phyloP scores from a whole-genome alignment of 176 grass and related monocot species.

The Hsuehochloa calcarea region DNA sequence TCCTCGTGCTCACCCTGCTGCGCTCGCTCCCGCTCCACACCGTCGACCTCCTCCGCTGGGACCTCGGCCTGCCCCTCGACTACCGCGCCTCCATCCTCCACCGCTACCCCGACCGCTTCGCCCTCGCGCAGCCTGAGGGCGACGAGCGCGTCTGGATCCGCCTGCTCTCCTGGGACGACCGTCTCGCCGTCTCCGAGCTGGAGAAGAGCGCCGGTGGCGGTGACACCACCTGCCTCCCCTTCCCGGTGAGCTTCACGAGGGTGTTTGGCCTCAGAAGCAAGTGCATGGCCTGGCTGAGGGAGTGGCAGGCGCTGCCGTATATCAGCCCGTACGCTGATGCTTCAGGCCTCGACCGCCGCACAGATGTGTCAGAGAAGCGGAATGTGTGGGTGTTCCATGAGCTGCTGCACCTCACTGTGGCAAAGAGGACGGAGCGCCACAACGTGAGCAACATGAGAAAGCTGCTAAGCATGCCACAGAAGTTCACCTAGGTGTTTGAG shows the following conservation, averaged over 20 bases:
- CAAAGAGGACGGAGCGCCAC: slow-evolving; percentile 61
- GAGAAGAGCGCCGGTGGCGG: slow-evolving; percentile 31
- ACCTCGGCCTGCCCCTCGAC: slow-evolving; percentile 65
- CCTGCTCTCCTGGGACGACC: slow-evolving; percentile 65
- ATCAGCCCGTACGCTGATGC: slow-evolving; percentile 62
- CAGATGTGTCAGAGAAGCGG: slow-evolving; percentile 72
- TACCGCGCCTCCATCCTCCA: slow-evolving; percentile 54
- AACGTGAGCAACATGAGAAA: slow-evolving; percentile 79
- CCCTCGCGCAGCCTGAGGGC: slow-evolving; percentile 45
- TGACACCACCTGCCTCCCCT: slow-evolving; percentile 45
- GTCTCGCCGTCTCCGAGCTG: slow-evolving; percentile 60
- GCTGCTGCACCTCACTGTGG: slow-evolving; percentile 70
- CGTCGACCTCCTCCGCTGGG: slow-evolving; percentile 75
- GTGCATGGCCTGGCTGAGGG: slow-evolving; percentile 57
- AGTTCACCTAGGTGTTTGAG: slow-evolving; percentile 91
- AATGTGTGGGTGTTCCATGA: slow-evolving; percentile 84
- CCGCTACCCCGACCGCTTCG: slow-evolving; percentile 53
- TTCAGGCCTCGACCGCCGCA: slow-evolving; percentile 57
- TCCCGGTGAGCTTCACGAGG: slow-evolving; percentile 68
- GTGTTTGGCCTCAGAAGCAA: slow-evolving; percentile 69
- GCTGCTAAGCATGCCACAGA: slow-evolving; percentile 67
- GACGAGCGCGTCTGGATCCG: slow-evolving; percentile 79
- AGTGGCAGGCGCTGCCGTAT: slow-evolving; percentile 72
- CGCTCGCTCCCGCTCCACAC: slow-evolving; percentile 64
- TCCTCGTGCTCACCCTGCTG: slow-evolving; percentile 64